phyloP scores from a whole-genome alignment of 108 stramenopile genomes.

The Pseudonitzschia multiseries region DNA sequence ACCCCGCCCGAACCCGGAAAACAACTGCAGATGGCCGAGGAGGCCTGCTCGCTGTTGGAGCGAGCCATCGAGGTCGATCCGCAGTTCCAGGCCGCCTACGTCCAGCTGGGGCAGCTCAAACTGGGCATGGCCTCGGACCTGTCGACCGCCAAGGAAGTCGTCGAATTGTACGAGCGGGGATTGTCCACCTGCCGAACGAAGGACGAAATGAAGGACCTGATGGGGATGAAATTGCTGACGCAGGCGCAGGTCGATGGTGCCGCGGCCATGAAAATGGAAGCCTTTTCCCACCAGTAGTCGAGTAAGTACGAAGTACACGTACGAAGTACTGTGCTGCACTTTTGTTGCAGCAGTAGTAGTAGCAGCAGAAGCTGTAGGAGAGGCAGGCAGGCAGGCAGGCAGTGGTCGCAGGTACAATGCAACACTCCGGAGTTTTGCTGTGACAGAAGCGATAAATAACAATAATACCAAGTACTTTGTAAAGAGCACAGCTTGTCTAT shows the following conservation, averaged over 20 bases:
- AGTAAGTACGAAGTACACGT: too few species aligned
- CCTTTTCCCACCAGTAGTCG: constrained; percentile 83
- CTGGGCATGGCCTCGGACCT: constrained; percentile 83
- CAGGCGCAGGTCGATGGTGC: constrained; percentile 89
- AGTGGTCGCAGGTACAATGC: too few species aligned
- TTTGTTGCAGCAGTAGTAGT: too few species aligned
- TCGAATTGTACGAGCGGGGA: constrained; percentile 79
- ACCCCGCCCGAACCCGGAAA: constrained; percentile 65
- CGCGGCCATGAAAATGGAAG: constrained; percentile 77
- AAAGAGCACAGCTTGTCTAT: too few species aligned
- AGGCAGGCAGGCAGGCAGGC: too few species aligned
- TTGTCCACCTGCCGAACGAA: constrained; percentile 79
- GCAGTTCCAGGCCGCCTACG: constrained; percentile 87
- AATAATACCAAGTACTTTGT: too few species aligned
- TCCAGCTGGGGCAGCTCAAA: constrained; percentile 89
- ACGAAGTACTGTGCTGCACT: too few species aligned
- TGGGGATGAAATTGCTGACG: constrained; percentile 83
- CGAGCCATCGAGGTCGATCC: constrained; percentile 86
- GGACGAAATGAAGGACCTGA: constrained; percentile 88
- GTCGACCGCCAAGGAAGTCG: constrained; percentile 65
- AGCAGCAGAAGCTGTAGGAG: too few species aligned
- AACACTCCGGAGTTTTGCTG: too few species aligned
- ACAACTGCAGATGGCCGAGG: constrained; percentile 62
- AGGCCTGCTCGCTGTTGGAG: constrained; percentile 70
- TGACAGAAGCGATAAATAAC: too few species aligned